Conservation (phyloP, 139 green algal genomes). For the Micractinium sp. region DNA sequence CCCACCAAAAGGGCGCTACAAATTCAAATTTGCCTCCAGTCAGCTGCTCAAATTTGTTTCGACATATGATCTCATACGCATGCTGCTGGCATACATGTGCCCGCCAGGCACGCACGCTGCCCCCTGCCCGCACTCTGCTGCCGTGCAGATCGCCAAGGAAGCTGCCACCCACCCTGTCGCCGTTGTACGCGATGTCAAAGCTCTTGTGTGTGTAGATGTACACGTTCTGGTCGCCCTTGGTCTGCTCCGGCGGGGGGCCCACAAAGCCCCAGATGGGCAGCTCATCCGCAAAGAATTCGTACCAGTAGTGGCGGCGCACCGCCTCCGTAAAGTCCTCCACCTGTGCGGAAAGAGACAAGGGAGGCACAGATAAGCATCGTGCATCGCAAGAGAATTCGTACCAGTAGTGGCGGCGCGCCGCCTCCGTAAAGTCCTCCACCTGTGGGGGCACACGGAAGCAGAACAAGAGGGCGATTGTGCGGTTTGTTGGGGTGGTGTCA, state of each 20-base stretch:
- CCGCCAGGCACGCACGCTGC: neutral
- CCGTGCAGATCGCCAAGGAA: too few relatives aligned
- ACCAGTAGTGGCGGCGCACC: constrained; percentile 87
- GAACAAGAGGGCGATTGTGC: too few relatives aligned
- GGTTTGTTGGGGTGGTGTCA: too few relatives aligned
- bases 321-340: constrained; percentile 78
- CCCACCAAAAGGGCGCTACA: too few relatives aligned
- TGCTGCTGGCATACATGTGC: too few relatives aligned
- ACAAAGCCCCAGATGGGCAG: constrained; percentile 97
- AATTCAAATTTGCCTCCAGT: neutral
- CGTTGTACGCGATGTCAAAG: constrained; percentile 95
- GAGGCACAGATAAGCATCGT: too few relatives aligned
- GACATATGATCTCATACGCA: too few relatives aligned
- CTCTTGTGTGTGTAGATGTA: constrained; percentile 95
- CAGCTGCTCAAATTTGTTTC: too few relatives aligned
- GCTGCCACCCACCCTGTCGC: constrained; percentile 68
- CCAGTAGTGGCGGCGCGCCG: constrained; percentile 85
- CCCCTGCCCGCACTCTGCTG: neutral
- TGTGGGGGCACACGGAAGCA: neutral
- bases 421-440: constrained; percentile 75
- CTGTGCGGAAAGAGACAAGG: neutral
- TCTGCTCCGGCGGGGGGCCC: constrained; percentile 62
- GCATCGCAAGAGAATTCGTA: constrained; percentile 95
- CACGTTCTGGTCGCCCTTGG: constrained; percentile 54
- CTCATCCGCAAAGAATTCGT: constrained; percentile 95